Evolutionary conservation across 441 rosid species (phyloP), one percentile per base, ranked within the genome.

Genomic region (Aquilaria agallochum): DNA sequence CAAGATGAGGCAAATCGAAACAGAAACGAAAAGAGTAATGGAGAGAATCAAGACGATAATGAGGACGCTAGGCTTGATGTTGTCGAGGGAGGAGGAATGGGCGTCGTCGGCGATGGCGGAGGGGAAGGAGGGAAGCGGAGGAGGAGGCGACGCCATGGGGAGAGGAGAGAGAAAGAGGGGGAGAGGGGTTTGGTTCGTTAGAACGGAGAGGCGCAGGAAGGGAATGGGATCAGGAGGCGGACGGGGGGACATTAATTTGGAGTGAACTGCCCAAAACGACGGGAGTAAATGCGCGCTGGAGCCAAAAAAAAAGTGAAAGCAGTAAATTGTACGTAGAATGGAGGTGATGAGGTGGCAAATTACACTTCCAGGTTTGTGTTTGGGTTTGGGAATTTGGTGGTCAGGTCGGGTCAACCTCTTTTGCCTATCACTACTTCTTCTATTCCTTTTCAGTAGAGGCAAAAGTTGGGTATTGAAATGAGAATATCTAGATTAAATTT

Each of bases 1-100:
- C 68, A 88, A 86, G 74, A 92, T 80, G 33, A 89, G 84, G 45
- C 89, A 90, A 71, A 90, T 80, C n/a, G 80, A 84, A 65, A 89
- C 62, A 8, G 97, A 86, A 64, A 88, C 73, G 40, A 90, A 66
- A 32, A 86, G 69, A 10, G 86, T 82, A 49, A 78, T 70, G 56
- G 79, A 80, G 33, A 92, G 86, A 30, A 88, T 83, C 44, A 92
- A 71, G 15, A 80, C 68, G 56, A 87, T 82, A 44, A 88, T 74
- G 33, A 86, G 53, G 4, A 92, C 69, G 72, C 89, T 84, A 0
- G 93, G 95, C 54, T 77, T 89, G 0, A 89, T 76, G 55, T 75
- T 2, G 82, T 56, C 3, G 77, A 53, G 2, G 79, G 59, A 31
- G 60, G 64, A 32, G 68, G 42, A 45, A 53, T 30, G 62, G 27